Evolutionary conservation across 1,284 basidiomycete genomes (phyloP).

Genomic region (Phlebopus sp.): DNA sequence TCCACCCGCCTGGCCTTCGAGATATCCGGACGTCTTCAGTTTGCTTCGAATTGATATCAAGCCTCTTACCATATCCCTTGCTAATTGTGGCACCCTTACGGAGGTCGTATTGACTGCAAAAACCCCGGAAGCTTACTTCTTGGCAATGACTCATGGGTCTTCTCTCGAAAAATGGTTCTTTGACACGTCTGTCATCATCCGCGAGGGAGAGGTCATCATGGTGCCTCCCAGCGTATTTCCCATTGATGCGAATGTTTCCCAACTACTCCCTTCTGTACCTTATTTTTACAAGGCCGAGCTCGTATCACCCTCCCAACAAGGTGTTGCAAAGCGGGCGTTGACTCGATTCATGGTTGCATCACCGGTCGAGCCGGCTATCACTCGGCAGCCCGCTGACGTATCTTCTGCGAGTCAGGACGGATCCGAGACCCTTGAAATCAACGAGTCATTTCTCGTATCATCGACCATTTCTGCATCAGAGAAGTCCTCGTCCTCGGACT

Average conservation of each 20-base stretch:
- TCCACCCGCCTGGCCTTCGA: conserved; percentile 26
- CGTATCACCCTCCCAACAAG: conserved; percentile 73
- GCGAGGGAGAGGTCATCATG: conserved; percentile 44
- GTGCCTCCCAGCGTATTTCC: conserved; percentile 23
- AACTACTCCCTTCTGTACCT: conserved; percentile 13
- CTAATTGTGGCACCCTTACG: conserved; percentile 29
- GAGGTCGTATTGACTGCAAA: conserved; percentile 49
- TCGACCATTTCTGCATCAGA: conserved; percentile 19
- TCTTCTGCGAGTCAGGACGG: conserved; percentile 24
- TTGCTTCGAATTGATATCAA: conserved; percentile 15
- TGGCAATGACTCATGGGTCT: conserved; percentile 18
- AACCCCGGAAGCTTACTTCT: conserved; percentile 40
- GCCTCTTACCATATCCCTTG: conserved; percentile 20
- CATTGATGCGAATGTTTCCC: conserved; percentile 16
- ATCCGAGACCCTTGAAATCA: conserved; percentile 57
- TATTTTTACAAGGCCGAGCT: conserved; percentile 47
- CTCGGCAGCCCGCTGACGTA: conserved; percentile 1
- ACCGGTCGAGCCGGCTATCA: conserved; percentile 19
- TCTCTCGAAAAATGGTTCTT: conserved; percentile 27
- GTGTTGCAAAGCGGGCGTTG: conserved; percentile 46
- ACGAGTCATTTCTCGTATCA: conserved; percentile 64
- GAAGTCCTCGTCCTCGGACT: conserved; percentile 11
- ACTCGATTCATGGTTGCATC: conserved; percentile 62
- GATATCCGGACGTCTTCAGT: conserved; percentile 29
- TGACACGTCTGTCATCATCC: conserved; percentile 42